Conservation (phyloP, 805 yeast species). For the Helenozyma rhizophorensis region DNA sequence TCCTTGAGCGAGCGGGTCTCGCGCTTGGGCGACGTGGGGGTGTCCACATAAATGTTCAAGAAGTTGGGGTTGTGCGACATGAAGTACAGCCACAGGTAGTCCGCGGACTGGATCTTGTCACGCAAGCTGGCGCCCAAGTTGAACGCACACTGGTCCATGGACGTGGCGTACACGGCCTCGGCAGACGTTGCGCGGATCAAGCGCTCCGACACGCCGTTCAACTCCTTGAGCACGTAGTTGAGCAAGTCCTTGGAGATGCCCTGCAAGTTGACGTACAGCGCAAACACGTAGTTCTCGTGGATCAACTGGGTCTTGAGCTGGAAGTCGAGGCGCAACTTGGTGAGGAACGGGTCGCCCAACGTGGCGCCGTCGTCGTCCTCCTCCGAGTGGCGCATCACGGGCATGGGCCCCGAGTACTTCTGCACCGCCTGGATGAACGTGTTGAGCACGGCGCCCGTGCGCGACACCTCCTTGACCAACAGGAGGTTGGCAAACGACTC, state of each 20-base stretch:
- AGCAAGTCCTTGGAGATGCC: conserved; percentile 36
- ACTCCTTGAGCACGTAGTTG: conserved; percentile 34
- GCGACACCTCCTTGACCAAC: conserved; percentile 42
- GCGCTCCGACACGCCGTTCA: conserved; percentile 27
- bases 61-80: conserved; percentile 28
- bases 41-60: conserved; percentile 19
- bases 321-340: conserved; percentile 35
- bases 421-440: conserved; percentile 30
- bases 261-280: conserved; percentile 39
- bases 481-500: conserved; percentile 37
- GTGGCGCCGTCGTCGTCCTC: conserved; percentile 24
- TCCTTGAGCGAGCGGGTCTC: conserved; percentile 19
- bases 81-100: conserved; percentile 36
- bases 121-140: conserved; percentile 23
- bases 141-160: conserved; percentile 12
- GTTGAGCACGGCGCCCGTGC: conserved; percentile 52
- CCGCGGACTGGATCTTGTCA: conserved; percentile 21
- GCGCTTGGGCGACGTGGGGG: conserved; percentile 13
- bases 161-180: conserved; percentile 18
- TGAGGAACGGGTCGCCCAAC: conserved; percentile 38
- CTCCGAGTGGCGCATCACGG: conserved; percentile 20
- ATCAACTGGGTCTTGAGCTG: conserved; percentile 39
- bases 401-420: conserved; percentile 30
- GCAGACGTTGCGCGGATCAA: conserved; percentile 25
- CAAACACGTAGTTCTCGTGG: conserved; percentile 39